Evolutionary conservation across 2,329 filamentous ascomycete genomes (phyloP).

Genomic region (Boeremia lycopersici): DNA sequence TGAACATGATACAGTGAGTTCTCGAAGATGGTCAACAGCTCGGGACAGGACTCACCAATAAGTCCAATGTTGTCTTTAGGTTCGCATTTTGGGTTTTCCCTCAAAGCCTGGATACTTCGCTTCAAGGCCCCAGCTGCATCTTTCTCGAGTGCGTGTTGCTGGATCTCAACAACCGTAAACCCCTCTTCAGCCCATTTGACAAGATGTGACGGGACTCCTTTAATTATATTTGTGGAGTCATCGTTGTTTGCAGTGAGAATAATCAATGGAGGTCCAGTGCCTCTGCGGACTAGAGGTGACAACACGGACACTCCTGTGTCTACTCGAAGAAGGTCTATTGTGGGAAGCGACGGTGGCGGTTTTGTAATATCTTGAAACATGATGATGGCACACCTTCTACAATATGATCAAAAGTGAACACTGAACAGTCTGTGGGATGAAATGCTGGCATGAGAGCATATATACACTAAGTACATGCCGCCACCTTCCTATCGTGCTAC

Average conservation of each 20-base stretch:
- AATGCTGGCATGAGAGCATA: not conserved
- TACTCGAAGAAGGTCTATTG: slow-evolving; percentile 3
- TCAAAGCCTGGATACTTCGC: slow-evolving; percentile 12
- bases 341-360: slow-evolving; percentile 15
- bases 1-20: not conserved
- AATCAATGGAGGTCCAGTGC: slow-evolving; percentile 16
- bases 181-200: slow-evolving; percentile 73
- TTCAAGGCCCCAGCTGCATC: slow-evolving; percentile 1
- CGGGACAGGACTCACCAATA: slow-evolving; percentile 1
- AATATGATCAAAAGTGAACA: too few species aligned
- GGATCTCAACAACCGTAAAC: slow-evolving; percentile 47
- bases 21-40: not conserved
- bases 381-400: not conserved
- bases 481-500: not conserved
- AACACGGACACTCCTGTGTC: slow-evolving; percentile 6
- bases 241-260: slow-evolving; percentile 10
- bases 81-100: slow-evolving; percentile 8
- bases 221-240: slow-evolving; percentile 1
- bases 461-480: not conserved
- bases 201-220: slow-evolving; percentile 21
- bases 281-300: slow-evolving; percentile 15
- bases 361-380: slow-evolving; percentile 14
- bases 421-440: too few species aligned
- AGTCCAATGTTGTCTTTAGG: slow-evolving; percentile 8
- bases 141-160: slow-evolving; percentile 10